phyloP scores from a whole-genome alignment of 2,329 filamentous ascomycete genomes.

The Aspergillus fijiensis region DNA sequence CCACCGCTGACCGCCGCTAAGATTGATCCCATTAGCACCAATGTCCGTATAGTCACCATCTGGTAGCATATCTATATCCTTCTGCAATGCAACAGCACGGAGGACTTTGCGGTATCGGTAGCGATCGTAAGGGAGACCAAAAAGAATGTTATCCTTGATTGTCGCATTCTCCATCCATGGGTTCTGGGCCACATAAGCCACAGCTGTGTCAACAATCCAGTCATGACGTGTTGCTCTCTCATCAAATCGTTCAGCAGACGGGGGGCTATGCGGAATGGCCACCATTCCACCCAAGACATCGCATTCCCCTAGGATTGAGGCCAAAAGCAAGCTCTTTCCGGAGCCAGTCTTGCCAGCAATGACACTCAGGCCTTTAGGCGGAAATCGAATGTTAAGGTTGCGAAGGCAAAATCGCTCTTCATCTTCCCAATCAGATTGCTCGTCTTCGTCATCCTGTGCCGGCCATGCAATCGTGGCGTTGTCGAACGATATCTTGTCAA shows the following conservation, averaged over 20 bases:
- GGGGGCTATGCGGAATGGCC: slow-evolving; percentile 50
- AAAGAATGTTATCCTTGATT: slow-evolving; percentile 75
- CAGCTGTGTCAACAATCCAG: slow-evolving; percentile 69
- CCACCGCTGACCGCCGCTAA: slow-evolving; percentile 83
- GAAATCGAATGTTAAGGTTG: slow-evolving; percentile 66
- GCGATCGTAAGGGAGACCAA: slow-evolving; percentile 68
- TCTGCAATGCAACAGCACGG: slow-evolving; percentile 69
- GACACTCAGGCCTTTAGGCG: slow-evolving; percentile 68
- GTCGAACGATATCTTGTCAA: slow-evolving; percentile 63
- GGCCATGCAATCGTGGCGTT: slow-evolving; percentile 73
- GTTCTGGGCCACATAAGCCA: slow-evolving; percentile 76
- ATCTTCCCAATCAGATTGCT: slow-evolving; percentile 37
- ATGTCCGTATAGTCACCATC: slow-evolving; percentile 80
- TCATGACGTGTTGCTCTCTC: slow-evolving; percentile 59
- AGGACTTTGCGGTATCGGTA: slow-evolving; percentile 70
- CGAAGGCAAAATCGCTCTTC: slow-evolving; percentile 58
- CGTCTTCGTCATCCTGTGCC: slow-evolving; percentile 56
- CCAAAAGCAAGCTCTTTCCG: slow-evolving; percentile 72
- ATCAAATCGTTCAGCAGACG: slow-evolving; percentile 61
- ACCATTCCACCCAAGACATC: slow-evolving; percentile 66
- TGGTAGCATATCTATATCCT: slow-evolving; percentile 72
- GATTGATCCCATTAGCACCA: slow-evolving; percentile 79
- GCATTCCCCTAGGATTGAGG: slow-evolving; percentile 71
- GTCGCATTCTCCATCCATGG: slow-evolving; percentile 84
- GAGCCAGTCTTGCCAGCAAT: slow-evolving; percentile 75